A percentile compares a stretch with the other conserved stretches of the same genome.
These are phyloP conservation scores for Lycium barbarum DNA, from an alignment of 257 asterid species.

Conservation along the genomic window DNA sequence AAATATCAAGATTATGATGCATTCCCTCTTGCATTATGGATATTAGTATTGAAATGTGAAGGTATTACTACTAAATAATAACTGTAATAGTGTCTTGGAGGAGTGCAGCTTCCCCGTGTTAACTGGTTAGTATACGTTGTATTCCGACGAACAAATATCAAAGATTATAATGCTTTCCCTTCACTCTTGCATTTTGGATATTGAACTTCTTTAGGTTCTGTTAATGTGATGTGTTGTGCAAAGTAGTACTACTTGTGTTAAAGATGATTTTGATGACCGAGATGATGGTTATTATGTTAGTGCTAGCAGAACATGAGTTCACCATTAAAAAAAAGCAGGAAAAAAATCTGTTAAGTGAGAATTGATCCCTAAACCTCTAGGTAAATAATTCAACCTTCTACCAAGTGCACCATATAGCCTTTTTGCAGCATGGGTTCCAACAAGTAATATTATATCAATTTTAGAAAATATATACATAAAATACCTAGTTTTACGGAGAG, in stretches of 20 bases:
- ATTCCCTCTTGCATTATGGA: not conserved
- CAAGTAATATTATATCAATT: too few species aligned
- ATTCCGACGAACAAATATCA: not conserved
- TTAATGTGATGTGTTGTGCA: not conserved
- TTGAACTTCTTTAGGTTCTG: not conserved
- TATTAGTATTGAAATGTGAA: not conserved
- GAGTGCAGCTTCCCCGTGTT: not conserved
- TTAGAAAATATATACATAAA: too few species aligned
- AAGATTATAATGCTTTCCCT: not conserved
- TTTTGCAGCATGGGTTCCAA: too few species aligned
- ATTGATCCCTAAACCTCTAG: too few species aligned
- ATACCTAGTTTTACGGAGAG: too few species aligned
- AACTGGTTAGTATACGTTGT: not conserved
- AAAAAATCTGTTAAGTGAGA: too few species aligned
- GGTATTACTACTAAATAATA: not conserved
- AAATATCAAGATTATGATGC: not conserved
- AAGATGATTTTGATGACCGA: conserved; percentile 49
- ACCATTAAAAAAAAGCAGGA: too few species aligned
- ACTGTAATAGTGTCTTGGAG: not conserved
- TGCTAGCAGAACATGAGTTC: not conserved
- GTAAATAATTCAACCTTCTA: too few species aligned
- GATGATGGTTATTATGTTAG: conserved; percentile 44
- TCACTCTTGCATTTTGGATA: not conserved
- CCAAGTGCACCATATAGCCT: not conserved
- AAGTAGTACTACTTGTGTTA: not conserved